Conservation (phyloP, 306 rosid genomes). For the Biancaea sappan region DNA sequence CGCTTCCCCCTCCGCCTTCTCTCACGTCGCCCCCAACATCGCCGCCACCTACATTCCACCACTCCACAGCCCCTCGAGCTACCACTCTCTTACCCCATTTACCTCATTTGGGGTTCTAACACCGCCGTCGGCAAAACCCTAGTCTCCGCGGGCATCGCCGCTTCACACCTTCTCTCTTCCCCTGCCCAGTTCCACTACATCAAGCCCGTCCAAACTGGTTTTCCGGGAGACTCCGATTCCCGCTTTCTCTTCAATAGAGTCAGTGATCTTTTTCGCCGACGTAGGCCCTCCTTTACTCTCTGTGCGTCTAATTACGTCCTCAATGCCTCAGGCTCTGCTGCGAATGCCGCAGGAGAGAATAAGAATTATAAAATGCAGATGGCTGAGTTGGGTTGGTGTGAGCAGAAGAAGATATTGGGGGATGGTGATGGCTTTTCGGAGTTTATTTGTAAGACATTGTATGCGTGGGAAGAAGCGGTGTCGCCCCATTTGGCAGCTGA, state of each 20-base stretch:
- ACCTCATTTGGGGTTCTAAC: slow-evolving; percentile 83
- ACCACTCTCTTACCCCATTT: slow-evolving; percentile 78
- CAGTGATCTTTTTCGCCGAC: slow-evolving; percentile 48
- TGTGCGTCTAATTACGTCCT: slow-evolving; percentile 62
- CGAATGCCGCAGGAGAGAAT: not conserved
- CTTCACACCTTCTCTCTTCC: slow-evolving; percentile 57
- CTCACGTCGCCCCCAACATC: slow-evolving; percentile 29
- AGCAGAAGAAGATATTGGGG: slow-evolving; percentile 29
- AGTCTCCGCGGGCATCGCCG: slow-evolving; percentile 86
- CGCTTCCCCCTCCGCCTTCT: slow-evolving; percentile 37
- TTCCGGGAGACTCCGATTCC: slow-evolving; percentile 87
- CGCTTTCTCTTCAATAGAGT: slow-evolving; percentile 64
- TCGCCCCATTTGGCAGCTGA: slow-evolving; percentile 89
- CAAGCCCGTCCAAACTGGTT: slow-evolving; percentile 93
- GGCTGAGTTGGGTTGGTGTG: slow-evolving; percentile 31
- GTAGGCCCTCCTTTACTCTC: slow-evolving; percentile 38
- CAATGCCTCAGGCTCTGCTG: slow-evolving; percentile 48
- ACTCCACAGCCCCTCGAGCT: slow-evolving; percentile 42
- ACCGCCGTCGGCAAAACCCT: slow-evolving; percentile 94
- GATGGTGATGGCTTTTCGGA: slow-evolving; percentile 35
- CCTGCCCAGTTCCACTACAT: slow-evolving; percentile 64
- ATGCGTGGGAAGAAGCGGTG: slow-evolving; percentile 83
- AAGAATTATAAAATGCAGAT: slow-evolving; percentile 34
- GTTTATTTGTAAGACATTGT: slow-evolving; percentile 80
- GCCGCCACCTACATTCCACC: slow-evolving; percentile 39